Evolutionary conservation across 257 asterid genomes (phyloP).

Genomic region (Buddleja alternifolia): DNA sequence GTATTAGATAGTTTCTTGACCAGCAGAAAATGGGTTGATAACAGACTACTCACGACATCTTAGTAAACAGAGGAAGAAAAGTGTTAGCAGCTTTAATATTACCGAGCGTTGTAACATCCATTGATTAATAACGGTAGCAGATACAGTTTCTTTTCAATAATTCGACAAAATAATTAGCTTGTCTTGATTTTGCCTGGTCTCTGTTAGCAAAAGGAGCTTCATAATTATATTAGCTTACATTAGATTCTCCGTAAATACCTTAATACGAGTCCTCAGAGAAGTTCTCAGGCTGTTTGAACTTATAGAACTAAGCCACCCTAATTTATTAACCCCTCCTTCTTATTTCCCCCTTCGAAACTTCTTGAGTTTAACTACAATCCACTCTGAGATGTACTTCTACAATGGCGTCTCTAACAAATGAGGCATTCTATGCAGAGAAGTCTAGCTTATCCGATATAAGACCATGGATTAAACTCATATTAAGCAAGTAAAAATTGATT

Average conservation of each 20-base stretch:
- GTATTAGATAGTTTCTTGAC: background rate
- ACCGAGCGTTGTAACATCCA: background rate
- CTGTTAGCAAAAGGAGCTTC: background rate
- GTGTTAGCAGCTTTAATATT: background rate
- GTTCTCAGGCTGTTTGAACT: background rate
- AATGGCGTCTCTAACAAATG: too few relatives aligned
- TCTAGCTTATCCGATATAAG: background rate
- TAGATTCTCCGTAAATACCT: background rate
- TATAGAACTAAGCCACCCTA: conserved; percentile 1
- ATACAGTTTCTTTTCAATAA: too few relatives aligned
- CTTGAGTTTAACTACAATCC: background rate
- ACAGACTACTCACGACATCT: background rate
- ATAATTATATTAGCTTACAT: background rate
- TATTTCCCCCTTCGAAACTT: background rate
- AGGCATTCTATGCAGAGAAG: background rate
- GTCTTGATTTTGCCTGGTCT: background rate
- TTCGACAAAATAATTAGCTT: too few relatives aligned
- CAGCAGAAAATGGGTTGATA: background rate
- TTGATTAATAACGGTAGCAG: background rate
- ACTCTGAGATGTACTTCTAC: too few relatives aligned
- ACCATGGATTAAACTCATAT: background rate
- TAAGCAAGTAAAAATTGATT: background rate
- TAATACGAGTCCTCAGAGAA: background rate
- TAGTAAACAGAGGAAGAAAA: background rate
- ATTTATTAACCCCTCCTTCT: background rate